Percentiles rank a stretch among this genome's conserved stretches.
phyloP scores from a whole-genome alignment of 139 green algal species.

The Nannochloris sp. region DNA sequence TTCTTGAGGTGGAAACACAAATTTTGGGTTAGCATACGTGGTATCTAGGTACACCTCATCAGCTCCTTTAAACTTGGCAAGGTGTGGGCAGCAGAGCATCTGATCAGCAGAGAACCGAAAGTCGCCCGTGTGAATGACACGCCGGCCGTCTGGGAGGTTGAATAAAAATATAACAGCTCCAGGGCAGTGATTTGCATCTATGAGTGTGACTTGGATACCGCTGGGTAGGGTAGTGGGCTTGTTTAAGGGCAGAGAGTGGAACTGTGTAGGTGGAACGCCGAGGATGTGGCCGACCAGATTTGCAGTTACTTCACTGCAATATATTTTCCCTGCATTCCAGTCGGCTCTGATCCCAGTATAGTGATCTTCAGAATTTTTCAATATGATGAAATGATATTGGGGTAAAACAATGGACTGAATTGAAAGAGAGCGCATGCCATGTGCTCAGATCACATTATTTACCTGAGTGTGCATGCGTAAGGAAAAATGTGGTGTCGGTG shows the following conservation, averaged over 20 bases:
- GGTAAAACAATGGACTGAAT: too few species aligned
- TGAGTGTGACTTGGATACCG: constrained; percentile 56
- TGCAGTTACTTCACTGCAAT: constrained; percentile 66
- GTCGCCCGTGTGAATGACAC: constrained; percentile 67
- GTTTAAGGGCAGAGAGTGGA: constrained; percentile 45
- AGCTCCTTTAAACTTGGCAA: constrained; percentile 36
- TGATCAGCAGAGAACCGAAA: constrained; percentile 45
- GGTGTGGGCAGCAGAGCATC: constrained; percentile 37
- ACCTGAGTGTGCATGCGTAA: constrained; percentile 67
- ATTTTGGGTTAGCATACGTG: constrained; percentile 66
- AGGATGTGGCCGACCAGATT: constrained; percentile 43
- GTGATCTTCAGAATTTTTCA: too few species aligned
- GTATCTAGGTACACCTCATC: constrained; percentile 76
- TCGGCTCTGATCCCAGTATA: constrained; percentile 63
- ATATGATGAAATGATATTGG: too few species aligned
- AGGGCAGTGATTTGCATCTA: constrained; percentile 79
- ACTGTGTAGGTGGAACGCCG: constrained; percentile 23
- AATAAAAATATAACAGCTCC: constrained; percentile 72
- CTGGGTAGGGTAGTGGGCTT: neutral
- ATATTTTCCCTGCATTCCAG: constrained; percentile 65
- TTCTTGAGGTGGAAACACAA: constrained; percentile 62
- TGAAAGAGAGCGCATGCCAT: too few species aligned
- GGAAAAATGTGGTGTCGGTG: constrained; percentile 35
- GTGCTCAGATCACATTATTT: too few species aligned
- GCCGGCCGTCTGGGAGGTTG: constrained; percentile 32